phyloP scores from a whole-genome alignment of 768 basidiomycete species.

The Auricularia sp. region DNA sequence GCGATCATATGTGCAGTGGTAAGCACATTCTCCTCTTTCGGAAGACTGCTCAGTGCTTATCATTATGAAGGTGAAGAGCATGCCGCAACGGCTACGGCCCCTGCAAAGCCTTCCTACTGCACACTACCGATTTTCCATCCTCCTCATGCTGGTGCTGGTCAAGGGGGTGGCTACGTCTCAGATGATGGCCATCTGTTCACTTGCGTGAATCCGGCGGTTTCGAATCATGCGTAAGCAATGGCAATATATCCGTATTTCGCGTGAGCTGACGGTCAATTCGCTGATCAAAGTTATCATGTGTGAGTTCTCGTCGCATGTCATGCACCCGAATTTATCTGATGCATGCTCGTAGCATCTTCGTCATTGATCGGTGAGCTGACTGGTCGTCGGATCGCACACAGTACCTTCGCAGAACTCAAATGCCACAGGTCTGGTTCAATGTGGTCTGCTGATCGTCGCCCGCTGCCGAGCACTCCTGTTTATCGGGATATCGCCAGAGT shows the following conservation, averaged over 20 bases:
- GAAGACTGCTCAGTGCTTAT: background rate
- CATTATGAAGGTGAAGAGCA: slow-evolving; percentile 41
- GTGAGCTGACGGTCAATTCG: background rate
- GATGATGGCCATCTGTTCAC: slow-evolving; percentile 45
- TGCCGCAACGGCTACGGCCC: slow-evolving; percentile 24
- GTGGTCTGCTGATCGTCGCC: slow-evolving; percentile 30
- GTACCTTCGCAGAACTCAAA: too few species aligned
- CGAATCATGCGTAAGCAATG: slow-evolving; percentile 35
- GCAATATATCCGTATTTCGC: background rate
- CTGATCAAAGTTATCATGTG: slow-evolving; percentile 35
- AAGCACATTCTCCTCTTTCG: background rate
- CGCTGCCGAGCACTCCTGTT: slow-evolving; percentile 35
- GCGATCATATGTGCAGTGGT: slow-evolving; percentile 26
- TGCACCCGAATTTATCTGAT: background rate
- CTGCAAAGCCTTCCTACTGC: slow-evolving; percentile 45
- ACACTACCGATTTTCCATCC: slow-evolving; percentile 45
- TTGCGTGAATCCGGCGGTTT: slow-evolving; percentile 43
- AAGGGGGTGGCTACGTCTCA: slow-evolving; percentile 39
- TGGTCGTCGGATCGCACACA: background rate
- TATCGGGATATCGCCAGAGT: slow-evolving; percentile 12
- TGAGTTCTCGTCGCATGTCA: slow-evolving; percentile 22
- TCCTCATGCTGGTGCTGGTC: slow-evolving; percentile 17
- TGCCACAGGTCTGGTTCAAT: slow-evolving; percentile 42
- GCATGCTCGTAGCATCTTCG: slow-evolving; percentile 34
- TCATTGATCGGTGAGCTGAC: slow-evolving; percentile 37